Conservation (phyloP, 2,329 filamentous ascomycete species). For the Colletotrichum neosansevieriae region DNA sequence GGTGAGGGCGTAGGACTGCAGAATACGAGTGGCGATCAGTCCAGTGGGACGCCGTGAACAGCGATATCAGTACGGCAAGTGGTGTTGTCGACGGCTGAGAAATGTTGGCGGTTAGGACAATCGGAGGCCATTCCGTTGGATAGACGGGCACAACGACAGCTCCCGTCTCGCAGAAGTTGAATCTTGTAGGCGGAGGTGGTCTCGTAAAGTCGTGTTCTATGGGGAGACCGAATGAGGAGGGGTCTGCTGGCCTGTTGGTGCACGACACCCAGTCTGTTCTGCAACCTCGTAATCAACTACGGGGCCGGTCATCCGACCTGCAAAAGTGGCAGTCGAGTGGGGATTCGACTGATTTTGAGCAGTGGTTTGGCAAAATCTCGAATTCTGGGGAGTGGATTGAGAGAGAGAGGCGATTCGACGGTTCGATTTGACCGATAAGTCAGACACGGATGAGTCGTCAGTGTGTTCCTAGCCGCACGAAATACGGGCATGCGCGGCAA, state of each 20-base stretch:
- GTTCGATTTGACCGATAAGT: not conserved
- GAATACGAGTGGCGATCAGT: constrained; percentile 40
- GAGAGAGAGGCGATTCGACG: not conserved
- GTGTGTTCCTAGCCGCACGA: constrained; percentile 8
- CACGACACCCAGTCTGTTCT: constrained; percentile 32
- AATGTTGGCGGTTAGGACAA: constrained; percentile 17
- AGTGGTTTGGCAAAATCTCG: not conserved
- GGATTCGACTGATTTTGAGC: constrained; percentile 15
- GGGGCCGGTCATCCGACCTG: constrained; percentile 32
- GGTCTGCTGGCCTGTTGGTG: constrained; percentile 26
- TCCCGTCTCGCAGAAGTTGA: constrained; percentile 19
- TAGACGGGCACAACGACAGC: too few species aligned
- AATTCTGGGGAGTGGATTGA: not conserved
- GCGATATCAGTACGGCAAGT: constrained; percentile 12
- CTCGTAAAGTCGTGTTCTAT: constrained; percentile 29
- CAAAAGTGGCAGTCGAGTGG: constrained; percentile 28
- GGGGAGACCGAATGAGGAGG: constrained; percentile 1
- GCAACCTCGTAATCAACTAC: constrained; percentile 40
- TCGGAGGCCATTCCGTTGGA: not conserved
- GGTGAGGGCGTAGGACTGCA: constrained; percentile 27
- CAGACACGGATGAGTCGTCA: constrained; percentile 32
- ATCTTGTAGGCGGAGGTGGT: constrained; percentile 17
- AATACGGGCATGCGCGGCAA: constrained; percentile 30
- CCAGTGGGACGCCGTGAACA: constrained; percentile 32
- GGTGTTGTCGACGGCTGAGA: constrained; percentile 22